Evolutionary conservation across 371 early-diverging fungal species (phyloP).

Genomic region (Encephalitozoon romaleae): DNA sequence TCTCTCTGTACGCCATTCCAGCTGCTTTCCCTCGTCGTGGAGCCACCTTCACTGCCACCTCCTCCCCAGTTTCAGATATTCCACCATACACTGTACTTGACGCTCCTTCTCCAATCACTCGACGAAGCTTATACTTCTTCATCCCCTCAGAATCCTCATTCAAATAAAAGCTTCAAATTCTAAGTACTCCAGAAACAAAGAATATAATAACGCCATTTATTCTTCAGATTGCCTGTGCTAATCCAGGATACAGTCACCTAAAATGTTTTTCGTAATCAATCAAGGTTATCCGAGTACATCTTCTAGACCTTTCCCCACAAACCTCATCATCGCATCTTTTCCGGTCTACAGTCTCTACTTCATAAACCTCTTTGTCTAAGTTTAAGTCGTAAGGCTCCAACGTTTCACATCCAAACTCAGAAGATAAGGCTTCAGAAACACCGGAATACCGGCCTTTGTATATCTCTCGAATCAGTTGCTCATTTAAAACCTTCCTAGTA

Average conservation of each 20-base stretch:
- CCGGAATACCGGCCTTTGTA: neutral
- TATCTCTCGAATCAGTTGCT: neutral
- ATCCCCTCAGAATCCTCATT: neutral
- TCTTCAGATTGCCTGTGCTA: neutral
- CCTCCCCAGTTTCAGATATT: neutral
- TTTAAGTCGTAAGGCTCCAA: neutral
- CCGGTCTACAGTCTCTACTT: neutral
- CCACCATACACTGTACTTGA: conserved; percentile 10
- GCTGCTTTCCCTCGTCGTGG: neutral
- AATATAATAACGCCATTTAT: neutral
- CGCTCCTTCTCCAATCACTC: conserved; percentile 21
- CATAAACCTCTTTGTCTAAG: neutral
- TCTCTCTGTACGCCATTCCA: neutral
- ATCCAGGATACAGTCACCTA: neutral
- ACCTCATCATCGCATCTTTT: neutral
- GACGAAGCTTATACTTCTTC: conserved; percentile 16
- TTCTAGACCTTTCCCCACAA: neutral
- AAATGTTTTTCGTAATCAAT: conserved; percentile 1
- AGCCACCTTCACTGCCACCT: conserved; percentile 19
- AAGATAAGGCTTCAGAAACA: neutral
- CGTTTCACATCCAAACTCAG: neutral
- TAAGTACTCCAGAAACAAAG: neutral
- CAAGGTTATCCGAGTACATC: neutral
- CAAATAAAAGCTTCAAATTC: neutral
- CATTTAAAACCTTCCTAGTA: neutral